Conservation (phyloP, 2,329 filamentous ascomycete species). For the Arthrobotrys musiformis region DNA sequence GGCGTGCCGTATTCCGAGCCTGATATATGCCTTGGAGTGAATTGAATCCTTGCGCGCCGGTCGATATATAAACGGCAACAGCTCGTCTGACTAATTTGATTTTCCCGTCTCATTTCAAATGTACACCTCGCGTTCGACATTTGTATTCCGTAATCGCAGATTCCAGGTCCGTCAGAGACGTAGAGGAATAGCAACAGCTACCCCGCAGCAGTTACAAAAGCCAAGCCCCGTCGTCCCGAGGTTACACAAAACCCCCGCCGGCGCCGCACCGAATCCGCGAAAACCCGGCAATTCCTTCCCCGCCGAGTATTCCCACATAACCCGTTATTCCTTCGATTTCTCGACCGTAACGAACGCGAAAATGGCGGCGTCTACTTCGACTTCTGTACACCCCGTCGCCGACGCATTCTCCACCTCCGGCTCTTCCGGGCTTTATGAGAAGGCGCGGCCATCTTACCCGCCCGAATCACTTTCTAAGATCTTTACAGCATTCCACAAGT, state of each 20-base stretch:
- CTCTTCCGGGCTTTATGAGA: slow-evolving; percentile 49
- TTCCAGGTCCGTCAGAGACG: neutral
- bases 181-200: neutral
- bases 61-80: no score
- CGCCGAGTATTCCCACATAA: neutral
- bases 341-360: neutral
- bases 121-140: no score
- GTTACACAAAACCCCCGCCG: slow-evolving; percentile 19
- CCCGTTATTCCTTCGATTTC: neutral
- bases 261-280: neutral
- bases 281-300: slow-evolving; percentile 10
- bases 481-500: slow-evolving; percentile 29
- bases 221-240: neutral
- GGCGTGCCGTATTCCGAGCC: no score
- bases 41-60: no score
- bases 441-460: slow-evolving; percentile 42
- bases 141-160: neutral
- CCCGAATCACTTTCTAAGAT: slow-evolving; percentile 24
- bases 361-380: neutral
- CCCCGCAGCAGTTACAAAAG: neutral
- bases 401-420: slow-evolving; percentile 45
- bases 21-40: no score
- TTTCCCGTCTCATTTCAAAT: neutral
- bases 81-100: neutral
- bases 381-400: slow-evolving; percentile 42